Conservation (phyloP, 345 rosid species). For the Diplotaxis tenuifolia region DNA sequence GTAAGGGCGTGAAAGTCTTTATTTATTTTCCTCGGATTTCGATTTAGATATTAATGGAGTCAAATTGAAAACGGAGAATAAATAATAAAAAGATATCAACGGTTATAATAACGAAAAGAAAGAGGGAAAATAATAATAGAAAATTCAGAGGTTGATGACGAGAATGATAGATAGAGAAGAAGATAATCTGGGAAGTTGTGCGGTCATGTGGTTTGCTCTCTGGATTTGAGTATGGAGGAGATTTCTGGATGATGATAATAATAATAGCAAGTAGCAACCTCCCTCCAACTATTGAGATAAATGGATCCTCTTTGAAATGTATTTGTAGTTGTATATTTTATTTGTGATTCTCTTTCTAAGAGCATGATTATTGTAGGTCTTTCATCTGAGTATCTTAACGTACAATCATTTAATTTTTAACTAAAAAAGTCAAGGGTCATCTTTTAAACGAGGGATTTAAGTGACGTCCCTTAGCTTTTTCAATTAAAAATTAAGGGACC, state of each 20-base stretch:
- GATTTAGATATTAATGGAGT: not conserved
- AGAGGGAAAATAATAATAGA: not conserved
- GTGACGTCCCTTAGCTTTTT: no score
- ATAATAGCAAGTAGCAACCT: not conserved
- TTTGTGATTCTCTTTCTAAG: not conserved
- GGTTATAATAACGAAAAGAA: not conserved
- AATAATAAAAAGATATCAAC: not conserved
- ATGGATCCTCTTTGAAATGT: not conserved
- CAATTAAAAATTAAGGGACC: no score
- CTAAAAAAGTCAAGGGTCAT: no score
- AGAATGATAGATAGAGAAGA: not conserved
- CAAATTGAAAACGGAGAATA: not conserved
- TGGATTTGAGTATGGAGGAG: slow-evolving; percentile 9
- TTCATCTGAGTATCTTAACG: no score
- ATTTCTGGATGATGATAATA: slow-evolving; percentile 15
- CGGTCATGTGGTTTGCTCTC: slow-evolving; percentile 27
- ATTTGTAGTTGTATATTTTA: not conserved
- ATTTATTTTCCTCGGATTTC: not conserved
- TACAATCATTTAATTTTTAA: no score
- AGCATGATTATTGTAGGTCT: no score
- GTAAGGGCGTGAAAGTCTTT: not conserved
- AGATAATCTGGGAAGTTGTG: slow-evolving; percentile 24
- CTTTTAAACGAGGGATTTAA: no score
- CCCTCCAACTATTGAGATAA: not conserved
- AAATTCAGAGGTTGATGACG: not conserved